Percentiles rank a stretch among this genome's conserved stretches.
phyloP scores from a whole-genome alignment of 176 grass and related monocot species.

The Zoysia pacifica region DNA sequence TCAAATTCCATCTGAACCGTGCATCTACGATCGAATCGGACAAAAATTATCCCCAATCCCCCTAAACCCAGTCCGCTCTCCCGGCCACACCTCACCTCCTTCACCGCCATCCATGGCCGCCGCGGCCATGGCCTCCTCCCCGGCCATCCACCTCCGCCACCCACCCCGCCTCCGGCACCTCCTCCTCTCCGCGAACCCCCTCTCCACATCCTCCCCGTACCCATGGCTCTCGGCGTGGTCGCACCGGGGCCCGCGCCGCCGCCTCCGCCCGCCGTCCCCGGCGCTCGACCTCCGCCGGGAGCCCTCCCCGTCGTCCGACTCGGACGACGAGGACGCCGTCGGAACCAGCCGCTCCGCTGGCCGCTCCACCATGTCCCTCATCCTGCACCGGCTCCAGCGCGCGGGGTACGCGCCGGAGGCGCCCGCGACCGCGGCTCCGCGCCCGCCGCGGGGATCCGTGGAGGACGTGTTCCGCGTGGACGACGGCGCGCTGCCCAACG shows the following conservation, averaged over 20 bases:
- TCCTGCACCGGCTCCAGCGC: constrained; percentile 71
- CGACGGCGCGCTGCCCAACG: constrained; percentile 78
- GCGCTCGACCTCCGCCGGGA: constrained; percentile 65
- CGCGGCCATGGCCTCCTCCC: constrained; percentile 52
- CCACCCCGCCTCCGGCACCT: constrained; percentile 49
- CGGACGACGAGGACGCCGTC: constrained; percentile 60
- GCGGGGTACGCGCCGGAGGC: constrained; percentile 62
- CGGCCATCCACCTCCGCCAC: constrained; percentile 49
- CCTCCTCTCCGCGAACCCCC: constrained; percentile 32
- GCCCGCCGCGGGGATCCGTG: constrained; percentile 65
- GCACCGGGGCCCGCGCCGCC: constrained; percentile 6
- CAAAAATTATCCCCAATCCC: constrained; percentile 42
- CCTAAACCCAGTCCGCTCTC: constrained; percentile 25
- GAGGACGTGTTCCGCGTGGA: constrained; percentile 85
- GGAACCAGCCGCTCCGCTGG: constrained; percentile 66
- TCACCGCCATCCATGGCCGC: constrained; percentile 43
- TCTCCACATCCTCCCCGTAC: constrained; percentile 41
- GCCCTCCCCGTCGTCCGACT: constrained; percentile 62
- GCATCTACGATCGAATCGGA: background rate
- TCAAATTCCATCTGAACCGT: too few relatives aligned
- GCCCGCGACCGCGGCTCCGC: constrained; percentile 17
- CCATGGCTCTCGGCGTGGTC: constrained; percentile 62
- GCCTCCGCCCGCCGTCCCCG: constrained; percentile 32
- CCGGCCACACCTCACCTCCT: background rate
- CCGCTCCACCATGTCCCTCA: constrained; percentile 78